A percentile compares a stretch with the other conserved stretches of the same genome.
Evolutionary conservation across 352 stramenopile genomes (phyloP).

Genomic region (Phytopythium oedochilum): DNA sequence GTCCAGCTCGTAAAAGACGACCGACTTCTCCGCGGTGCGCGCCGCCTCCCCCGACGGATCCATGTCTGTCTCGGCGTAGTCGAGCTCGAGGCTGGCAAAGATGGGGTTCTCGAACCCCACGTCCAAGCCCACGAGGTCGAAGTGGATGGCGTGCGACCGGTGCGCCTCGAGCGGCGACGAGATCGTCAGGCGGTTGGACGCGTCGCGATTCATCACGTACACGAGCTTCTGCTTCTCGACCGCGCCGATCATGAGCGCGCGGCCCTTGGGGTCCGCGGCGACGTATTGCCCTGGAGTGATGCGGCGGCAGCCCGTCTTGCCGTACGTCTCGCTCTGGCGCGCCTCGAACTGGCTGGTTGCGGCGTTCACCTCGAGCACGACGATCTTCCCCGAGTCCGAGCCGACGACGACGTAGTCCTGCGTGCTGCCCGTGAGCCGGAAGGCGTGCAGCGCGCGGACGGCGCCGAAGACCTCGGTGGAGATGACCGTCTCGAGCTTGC

Average conservation of each 20-base stretch:
- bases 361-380: conserved; percentile 93
- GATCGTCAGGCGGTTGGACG: conserved; percentile 93
- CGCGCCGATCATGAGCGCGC: conserved; percentile 94
- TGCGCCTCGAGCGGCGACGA: conserved; percentile 98
- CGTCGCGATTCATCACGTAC: conserved; percentile 98
- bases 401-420: conserved; percentile 96
- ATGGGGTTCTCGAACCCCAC: conserved; percentile 99
- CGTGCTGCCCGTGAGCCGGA: conserved; percentile 81
- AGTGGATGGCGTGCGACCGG: conserved; percentile 93
- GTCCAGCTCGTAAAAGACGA: conserved; percentile 99
- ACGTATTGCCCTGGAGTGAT: conserved; percentile 98
- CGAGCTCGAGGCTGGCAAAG: conserved; percentile 96
- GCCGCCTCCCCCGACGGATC: conserved; percentile 68
- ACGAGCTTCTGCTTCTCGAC: conserved; percentile 99
- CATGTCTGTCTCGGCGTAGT: conserved; percentile 90
- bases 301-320: conserved; percentile 95
- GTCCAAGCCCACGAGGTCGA: conserved; percentile 94
- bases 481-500: conserved; percentile 74
- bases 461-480: conserved; percentile 88
- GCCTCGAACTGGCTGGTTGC: conserved; percentile 67
- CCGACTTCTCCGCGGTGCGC: conserved; percentile 86
- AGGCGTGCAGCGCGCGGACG: conserved; percentile 89
- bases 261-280: conserved; percentile 95
- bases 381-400: conserved; percentile 95
- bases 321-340: conserved; percentile 94